Evolutionary conservation across 768 basidiomycete genomes (phyloP).

Genomic region (Tephrocybe sp.): DNA sequence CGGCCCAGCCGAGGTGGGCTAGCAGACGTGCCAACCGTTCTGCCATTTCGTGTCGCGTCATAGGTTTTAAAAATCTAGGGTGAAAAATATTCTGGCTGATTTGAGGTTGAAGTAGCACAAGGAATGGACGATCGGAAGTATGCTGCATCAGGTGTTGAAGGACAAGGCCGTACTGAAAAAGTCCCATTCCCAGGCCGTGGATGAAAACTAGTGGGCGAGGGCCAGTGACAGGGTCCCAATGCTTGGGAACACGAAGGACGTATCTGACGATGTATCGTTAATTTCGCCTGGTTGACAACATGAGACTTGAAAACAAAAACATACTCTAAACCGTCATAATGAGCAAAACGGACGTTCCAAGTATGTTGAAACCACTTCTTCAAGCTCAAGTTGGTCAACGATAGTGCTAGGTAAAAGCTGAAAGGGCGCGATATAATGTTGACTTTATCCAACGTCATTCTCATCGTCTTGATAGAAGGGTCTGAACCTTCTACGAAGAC

Average conservation of each 20-base stretch:
- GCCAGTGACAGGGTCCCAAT: slow-evolving; percentile 58
- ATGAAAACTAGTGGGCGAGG: slow-evolving; percentile 76
- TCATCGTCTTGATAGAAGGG: slow-evolving; percentile 49
- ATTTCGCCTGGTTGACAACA: background rate
- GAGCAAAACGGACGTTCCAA: slow-evolving; percentile 42
- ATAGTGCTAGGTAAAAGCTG: slow-evolving; percentile 56
- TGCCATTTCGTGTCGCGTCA: slow-evolving; percentile 59
- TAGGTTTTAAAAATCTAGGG: slow-evolving; percentile 66
- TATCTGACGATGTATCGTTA: slow-evolving; percentile 45
- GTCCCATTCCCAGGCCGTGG: slow-evolving; percentile 86
- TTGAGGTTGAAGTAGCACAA: slow-evolving; percentile 78
- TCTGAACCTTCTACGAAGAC: slow-evolving; percentile 60
- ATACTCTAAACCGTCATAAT: slow-evolving; percentile 69
- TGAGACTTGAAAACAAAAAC: slow-evolving; percentile 20
- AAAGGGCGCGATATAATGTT: slow-evolving; percentile 68
- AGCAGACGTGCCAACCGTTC: slow-evolving; percentile 55
- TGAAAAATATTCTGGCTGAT: slow-evolving; percentile 87
- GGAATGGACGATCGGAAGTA: slow-evolving; percentile 66
- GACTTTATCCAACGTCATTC: slow-evolving; percentile 77
- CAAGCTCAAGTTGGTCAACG: slow-evolving; percentile 45
- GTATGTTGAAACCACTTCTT: slow-evolving; percentile 40
- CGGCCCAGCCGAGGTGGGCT: slow-evolving; percentile 62
- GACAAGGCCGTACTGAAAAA: slow-evolving; percentile 66
- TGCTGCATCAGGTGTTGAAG: slow-evolving; percentile 54
- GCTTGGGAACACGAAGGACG: slow-evolving; percentile 64